Conservation (phyloP, 306 rosid genomes). For the Ammopiptanthus mongolicus region DNA sequence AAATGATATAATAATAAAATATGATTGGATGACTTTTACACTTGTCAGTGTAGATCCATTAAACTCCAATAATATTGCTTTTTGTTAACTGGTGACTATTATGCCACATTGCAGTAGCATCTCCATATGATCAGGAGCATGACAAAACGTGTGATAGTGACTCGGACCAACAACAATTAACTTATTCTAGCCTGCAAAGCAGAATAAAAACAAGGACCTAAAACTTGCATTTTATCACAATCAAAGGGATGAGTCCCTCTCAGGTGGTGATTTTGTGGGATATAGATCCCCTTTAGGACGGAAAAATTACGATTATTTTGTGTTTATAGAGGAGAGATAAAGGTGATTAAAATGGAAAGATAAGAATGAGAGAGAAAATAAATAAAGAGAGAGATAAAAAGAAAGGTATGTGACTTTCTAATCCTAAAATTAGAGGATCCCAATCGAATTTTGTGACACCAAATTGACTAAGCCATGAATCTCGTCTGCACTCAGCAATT, state of each 20-base stretch:
- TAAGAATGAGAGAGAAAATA: too few species aligned
- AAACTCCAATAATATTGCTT: neutral
- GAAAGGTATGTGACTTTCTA: too few species aligned
- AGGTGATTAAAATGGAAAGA: too few species aligned
- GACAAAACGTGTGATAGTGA: neutral
- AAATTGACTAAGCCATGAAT: neutral
- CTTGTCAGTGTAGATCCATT: too few species aligned
- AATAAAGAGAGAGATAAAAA: too few species aligned
- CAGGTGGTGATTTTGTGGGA: neutral
- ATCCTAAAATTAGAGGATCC: too few species aligned
- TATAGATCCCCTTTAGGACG: too few species aligned
- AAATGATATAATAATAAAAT: too few species aligned
- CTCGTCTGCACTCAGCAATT: neutral
- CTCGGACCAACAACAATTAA: neutral
- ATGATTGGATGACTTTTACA: too few species aligned
- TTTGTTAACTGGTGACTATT: neutral
- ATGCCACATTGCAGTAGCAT: constrained; percentile 1
- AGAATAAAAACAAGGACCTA: neutral
- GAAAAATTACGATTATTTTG: too few species aligned
- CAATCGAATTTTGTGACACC: constrained; percentile 3
- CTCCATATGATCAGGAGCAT: neutral
- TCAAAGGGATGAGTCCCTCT: neutral
- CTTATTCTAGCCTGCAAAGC: neutral
- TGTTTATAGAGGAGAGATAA: too few species aligned
- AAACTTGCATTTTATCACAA: neutral